phyloP scores from a whole-genome alignment of 495 filamentous ascomycete species.

The Penicillium diatomitis region DNA sequence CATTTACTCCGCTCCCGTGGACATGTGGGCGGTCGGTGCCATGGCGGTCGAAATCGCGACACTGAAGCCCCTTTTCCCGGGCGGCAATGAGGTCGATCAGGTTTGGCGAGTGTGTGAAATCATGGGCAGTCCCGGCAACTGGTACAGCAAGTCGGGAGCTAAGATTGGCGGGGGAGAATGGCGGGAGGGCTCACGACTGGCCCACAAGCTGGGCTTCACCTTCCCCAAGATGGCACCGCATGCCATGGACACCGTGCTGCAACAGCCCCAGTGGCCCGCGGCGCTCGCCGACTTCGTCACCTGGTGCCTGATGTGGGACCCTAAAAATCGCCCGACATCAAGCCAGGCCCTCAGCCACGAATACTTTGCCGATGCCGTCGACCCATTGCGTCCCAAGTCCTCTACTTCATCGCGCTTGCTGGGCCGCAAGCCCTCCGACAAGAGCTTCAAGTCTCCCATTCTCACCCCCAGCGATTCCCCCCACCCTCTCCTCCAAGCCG shows the following conservation, averaged over 20 bases:
- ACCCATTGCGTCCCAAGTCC: conserved; percentile 87
- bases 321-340: conserved; percentile 87
- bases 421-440: conserved; percentile 78
- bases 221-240: conserved; percentile 99
- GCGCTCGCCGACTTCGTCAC: conserved; percentile 89
- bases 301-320: conserved; percentile 99
- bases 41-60: conserved; percentile 99
- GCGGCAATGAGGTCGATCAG: conserved; percentile 97
- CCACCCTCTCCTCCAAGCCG: conserved; percentile 66
- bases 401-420: conserved; percentile 69
- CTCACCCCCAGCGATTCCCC: conserved; percentile 58
- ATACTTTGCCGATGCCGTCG: conserved; percentile 91
- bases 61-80: conserved; percentile 92
- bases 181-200: conserved; percentile 87
- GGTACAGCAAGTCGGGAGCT: conserved; percentile 83
- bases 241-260: conserved; percentile 89
- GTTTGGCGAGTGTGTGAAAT: conserved; percentile 99
- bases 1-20: conserved; percentile 94
- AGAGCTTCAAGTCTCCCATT: conserved; percentile 47
- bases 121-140: conserved; percentile 97
- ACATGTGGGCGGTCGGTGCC: conserved; percentile 98
- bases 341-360: conserved; percentile 87
- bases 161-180: conserved; percentile 95
- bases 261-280: conserved; percentile 81
- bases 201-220: conserved; percentile 93